Conservation (phyloP, 371 early-diverging fungal genomes). For the Globomyces sp. region DNA sequence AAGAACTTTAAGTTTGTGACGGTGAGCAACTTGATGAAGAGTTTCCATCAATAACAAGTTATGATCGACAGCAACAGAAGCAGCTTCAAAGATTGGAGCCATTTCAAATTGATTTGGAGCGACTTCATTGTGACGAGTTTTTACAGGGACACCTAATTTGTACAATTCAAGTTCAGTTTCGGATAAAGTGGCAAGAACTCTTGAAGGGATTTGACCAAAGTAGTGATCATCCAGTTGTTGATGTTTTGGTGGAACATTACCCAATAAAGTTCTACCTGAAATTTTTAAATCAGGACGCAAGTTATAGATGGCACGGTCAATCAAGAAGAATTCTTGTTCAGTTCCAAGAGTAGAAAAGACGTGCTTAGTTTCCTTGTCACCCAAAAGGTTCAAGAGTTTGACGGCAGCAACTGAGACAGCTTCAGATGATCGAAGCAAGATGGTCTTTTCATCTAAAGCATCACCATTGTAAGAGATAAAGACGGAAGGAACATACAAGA, state of each 20-base stretch:
- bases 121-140: slow-evolving; percentile 99
- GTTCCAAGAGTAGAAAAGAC: slow-evolving; percentile 91
- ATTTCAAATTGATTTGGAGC: slow-evolving; percentile 97
- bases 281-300: slow-evolving; percentile 95
- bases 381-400: slow-evolving; percentile 64
- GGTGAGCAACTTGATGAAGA: slow-evolving; percentile 93
- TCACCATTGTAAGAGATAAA: slow-evolving; percentile 99
- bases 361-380: slow-evolving; percentile 66
- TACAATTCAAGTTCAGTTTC: slow-evolving; percentile 92
- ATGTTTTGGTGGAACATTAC: slow-evolving; percentile 93
- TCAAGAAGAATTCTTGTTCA: slow-evolving; percentile 98
- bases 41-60: slow-evolving; percentile 97
- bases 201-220: slow-evolving; percentile 95
- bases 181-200: slow-evolving; percentile 86
- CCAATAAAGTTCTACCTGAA: slow-evolving; percentile 90
- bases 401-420: slow-evolving; percentile 76
- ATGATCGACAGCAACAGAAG: slow-evolving; percentile 96
- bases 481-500: slow-evolving; percentile 95
- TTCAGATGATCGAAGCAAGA: slow-evolving; percentile 87
- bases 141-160: slow-evolving; percentile 94
- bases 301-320: slow-evolving; percentile 88
- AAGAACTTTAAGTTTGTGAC: slow-evolving; percentile 91
- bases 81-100: slow-evolving; percentile 97
- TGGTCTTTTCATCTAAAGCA: slow-evolving; percentile 97
- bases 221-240: slow-evolving; percentile 99